phyloP scores from a whole-genome alignment of 1,284 basidiomycete species.

The Ustilago loliicola region DNA sequence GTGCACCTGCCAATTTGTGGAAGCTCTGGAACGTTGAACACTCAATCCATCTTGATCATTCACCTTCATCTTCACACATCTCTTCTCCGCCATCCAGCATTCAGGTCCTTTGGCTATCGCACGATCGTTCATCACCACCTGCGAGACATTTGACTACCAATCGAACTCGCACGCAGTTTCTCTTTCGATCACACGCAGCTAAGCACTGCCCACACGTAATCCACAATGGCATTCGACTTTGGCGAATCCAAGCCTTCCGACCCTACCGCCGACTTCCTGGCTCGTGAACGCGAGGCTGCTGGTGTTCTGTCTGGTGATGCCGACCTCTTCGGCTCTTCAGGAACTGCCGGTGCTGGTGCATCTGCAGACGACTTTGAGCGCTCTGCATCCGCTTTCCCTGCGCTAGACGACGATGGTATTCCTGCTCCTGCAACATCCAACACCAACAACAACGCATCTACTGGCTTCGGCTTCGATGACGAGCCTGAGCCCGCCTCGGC shows the following conservation, averaged over 20 bases:
- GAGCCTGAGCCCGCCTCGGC: conserved; percentile 19
- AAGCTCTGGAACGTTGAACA: background rate
- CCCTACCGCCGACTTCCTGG: conserved; percentile 69
- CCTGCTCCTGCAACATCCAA: conserved; percentile 21
- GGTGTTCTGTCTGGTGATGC: conserved; percentile 63
- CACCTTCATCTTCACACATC: background rate
- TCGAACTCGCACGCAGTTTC: background rate
- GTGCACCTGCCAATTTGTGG: conserved; percentile 7
- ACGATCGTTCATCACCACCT: too few relatives aligned
- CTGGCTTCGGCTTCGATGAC: conserved; percentile 42
- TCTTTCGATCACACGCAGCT: background rate
- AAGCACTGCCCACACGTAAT: background rate
- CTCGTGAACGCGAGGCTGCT: conserved; percentile 65
- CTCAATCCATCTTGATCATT: background rate
- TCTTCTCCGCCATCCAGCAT: background rate
- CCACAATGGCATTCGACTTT: conserved; percentile 63
- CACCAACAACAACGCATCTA: conserved; percentile 15
- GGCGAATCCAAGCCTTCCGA: conserved; percentile 56
- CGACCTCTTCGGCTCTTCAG: conserved; percentile 65
- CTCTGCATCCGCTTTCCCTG: conserved; percentile 76
- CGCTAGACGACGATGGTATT: conserved; percentile 71
- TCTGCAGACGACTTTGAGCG: conserved; percentile 61
- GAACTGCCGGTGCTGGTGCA: conserved; percentile 28
- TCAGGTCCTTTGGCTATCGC: too few relatives aligned
- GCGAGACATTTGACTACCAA: too few relatives aligned